These are phyloP conservation scores for Verticillium nubilum DNA, from an alignment of 2,329 filamentous ascomycete genomes.

Conservation along the genomic window DNA sequence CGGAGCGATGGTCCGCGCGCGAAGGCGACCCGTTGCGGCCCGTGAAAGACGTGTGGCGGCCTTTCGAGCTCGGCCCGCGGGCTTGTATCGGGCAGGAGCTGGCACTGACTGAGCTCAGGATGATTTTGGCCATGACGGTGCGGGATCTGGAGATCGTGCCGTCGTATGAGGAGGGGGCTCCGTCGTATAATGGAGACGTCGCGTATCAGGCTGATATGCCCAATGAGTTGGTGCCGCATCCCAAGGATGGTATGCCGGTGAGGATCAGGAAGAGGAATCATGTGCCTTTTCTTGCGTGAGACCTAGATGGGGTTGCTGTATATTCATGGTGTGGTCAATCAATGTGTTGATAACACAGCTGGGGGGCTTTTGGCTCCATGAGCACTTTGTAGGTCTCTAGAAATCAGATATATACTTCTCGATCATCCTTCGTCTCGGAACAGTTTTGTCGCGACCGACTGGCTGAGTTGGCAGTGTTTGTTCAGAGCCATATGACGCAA, in stretches of 20 bases:
- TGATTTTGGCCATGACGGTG: slow-evolving; percentile 42
- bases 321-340: neutral
- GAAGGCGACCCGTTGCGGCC: slow-evolving; percentile 25
- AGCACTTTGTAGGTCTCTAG: no score
- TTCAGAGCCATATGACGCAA: no score
- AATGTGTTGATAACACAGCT: neutral
- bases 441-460: no score
- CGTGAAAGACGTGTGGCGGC: slow-evolving; percentile 41
- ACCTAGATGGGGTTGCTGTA: no score
- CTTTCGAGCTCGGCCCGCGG: slow-evolving; percentile 46
- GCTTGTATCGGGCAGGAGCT: slow-evolving; percentile 53
- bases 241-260: slow-evolving; percentile 17
- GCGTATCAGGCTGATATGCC: slow-evolving; percentile 17
- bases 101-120: slow-evolving; percentile 44
- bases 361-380: no score
- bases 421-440: no score
- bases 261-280: slow-evolving; percentile 6
- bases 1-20: slow-evolving; percentile 33
- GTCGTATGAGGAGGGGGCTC: slow-evolving; percentile 28
- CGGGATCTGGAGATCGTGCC: slow-evolving; percentile 43
- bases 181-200: slow-evolving; percentile 24
- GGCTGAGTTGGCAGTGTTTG: no score
- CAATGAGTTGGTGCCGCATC: slow-evolving; percentile 14
- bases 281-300: neutral
- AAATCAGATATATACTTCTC: no score